Evolutionary conservation across 148 eudicot species (phyloP).

Genomic region (Vaccinium corymbosum): DNA sequence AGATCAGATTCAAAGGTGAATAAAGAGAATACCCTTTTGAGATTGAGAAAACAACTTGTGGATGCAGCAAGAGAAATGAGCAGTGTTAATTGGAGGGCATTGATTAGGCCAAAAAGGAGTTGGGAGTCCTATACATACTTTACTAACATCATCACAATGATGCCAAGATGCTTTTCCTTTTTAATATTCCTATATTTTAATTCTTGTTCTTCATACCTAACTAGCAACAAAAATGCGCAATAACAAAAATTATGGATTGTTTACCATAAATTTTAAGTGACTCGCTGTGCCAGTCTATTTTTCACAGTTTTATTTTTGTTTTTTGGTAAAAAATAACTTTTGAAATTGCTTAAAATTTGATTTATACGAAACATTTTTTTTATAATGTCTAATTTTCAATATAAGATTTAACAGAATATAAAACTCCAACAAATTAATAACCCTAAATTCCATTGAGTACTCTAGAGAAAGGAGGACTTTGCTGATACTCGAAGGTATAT

Average conservation of each 20-base stretch:
- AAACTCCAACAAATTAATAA: not conserved
- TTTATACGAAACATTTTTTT: not conserved
- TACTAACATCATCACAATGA: not conserved
- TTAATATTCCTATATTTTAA: not conserved
- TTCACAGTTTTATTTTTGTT: not conserved
- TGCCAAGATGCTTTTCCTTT: constrained; percentile 2
- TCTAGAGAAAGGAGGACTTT: not conserved
- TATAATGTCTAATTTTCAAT: too few relatives aligned
- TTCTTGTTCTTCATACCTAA: not conserved
- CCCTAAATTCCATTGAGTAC: not conserved
- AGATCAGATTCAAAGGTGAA: constrained; percentile 11
- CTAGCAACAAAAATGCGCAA: not conserved
- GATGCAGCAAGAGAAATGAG: not conserved
- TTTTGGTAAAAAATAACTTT: not conserved
- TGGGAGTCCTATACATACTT: not conserved
- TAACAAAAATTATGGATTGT: not conserved
- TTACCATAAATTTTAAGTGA: not conserved
- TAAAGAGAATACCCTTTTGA: not conserved
- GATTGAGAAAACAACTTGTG: not conserved
- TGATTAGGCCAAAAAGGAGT: not conserved
- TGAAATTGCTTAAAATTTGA: not conserved
- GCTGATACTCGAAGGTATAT: not conserved
- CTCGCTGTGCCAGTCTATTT: not conserved
- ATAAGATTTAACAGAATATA: not conserved
- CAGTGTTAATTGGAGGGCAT: not conserved